Base-by-base conservation (phyloP, 192 early-diverging fungal species). In the Lunasporangiospora selenospora region DNA sequence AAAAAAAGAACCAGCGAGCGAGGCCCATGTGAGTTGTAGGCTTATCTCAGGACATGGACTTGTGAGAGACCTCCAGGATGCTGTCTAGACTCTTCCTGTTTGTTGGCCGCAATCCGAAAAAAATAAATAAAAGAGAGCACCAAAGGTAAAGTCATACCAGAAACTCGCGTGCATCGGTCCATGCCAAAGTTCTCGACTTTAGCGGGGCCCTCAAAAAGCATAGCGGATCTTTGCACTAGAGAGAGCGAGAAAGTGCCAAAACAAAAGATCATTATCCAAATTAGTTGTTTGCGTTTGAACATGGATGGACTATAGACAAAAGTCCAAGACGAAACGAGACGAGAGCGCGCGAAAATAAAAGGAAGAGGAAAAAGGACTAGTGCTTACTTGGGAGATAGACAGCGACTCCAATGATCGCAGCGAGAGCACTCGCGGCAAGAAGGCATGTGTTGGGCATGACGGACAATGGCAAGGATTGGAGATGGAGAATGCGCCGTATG, bases 341-440 rank as follows among this genome's bases (percentile, higher is more conserved):
- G n/a, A n/a, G n/a, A n/a, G n/a, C n/a, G n/a, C n/a, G n/a, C n/a
- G n/a, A n/a, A n/a, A n/a, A n/a, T n/a, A n/a, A n/a, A n/a, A n/a
- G n/a, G n/a, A 21, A 43, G 6, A 51, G 13, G 30, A 18, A 0
- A 8, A 63, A n/a, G n/a, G n/a, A n/a, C n/a, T n/a, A n/a, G n/a
- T n/a, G n/a, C 69, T 63, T 73, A 73, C 69, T 57, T 27, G 69
- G 69, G 15, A 73, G 49, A 39, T 73, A 73, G 16, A 63, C 60
- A 7, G 69, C 69, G 15, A 73, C 37, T 21, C 59, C 47, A 24
- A 73, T 37, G 7, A 73, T 3, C 41, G 69, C 69, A 11, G 31
- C 49, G 26, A 63, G 13, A 31, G 69, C 41, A 42, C 69, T 63
- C 41, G 52, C 21, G 48, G 39, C 34, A 41, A 63, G 5, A 19